Evolutionary conservation across 805 yeast genomes (phyloP), one percentile per base, ranked within the genome.

Genomic region (Lipomyces chichibuensis): DNA sequence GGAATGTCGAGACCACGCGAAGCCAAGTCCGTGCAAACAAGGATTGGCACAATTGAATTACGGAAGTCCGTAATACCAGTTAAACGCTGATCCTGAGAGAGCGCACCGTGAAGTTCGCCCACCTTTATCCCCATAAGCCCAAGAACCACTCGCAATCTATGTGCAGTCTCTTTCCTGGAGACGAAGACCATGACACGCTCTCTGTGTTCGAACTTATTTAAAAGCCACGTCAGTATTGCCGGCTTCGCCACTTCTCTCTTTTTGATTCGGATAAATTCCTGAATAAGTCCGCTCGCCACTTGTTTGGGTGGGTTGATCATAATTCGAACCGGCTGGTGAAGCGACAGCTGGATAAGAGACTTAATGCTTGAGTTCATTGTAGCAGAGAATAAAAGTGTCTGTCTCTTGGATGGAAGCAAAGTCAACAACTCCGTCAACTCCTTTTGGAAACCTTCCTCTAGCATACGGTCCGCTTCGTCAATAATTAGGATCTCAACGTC

Each of bases 1-100:
- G 98, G 98, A 75, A 95, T 95, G 89, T 95, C 99, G 77, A 95
- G 84, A 84, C 99, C 99, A 86, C 99, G 90, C 35, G 99, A 94
- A 1, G 99, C 99, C 78, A 95, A 85, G 84, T 95, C 99, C 0
- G 99, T 95, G 88, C 98, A 95, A 53, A 95, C 84, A 66, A 95
- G 82, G 9, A 94, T 87, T 1, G 98, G 97, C 39, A 93, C 97
- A 2, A 86, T 85, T 71, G 92, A 82, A 70, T 86, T 87, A 74
- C 91, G 92, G 82, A 95, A 95, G 66, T 88, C 89, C 11, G 87
- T 89, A 57, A 95, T 90, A 75, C 90, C 89, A 68, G 84, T 84
- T 72, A 94, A 83, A 83, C 99, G 94, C 80, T 95, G 98, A 71
- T 95, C 98, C 80, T 95, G 82, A 84, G 88, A 76, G 88, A 91